Conservation (phyloP, 1,284 basidiomycete genomes). For the Coniophora puteana region DNA sequence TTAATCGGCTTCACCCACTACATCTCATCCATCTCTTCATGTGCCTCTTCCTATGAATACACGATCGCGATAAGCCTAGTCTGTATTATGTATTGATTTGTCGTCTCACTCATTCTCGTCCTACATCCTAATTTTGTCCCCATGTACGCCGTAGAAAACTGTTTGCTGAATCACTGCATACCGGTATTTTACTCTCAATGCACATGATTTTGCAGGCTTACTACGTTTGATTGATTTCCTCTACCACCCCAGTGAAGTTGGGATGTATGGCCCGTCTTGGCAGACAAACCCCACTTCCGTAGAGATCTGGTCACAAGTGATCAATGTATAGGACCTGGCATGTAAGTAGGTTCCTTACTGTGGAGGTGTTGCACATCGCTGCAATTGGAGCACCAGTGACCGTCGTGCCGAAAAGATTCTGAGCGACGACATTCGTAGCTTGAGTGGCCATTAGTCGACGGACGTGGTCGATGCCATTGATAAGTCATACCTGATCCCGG, state of each 20-base stretch:
- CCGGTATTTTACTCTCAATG: too few relatives aligned
- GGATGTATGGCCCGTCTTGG: constrained; percentile 43
- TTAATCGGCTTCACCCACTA: constrained; percentile 35
- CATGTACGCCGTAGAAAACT: constrained; percentile 9
- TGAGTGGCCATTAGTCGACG: not conserved
- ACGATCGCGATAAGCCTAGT: not conserved
- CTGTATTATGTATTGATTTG: constrained; percentile 4
- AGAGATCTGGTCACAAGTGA: constrained; percentile 32
- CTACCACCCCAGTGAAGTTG: constrained; percentile 1
- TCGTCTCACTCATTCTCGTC: too few relatives aligned
- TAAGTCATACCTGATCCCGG: constrained; percentile 40
- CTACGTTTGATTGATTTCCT: too few relatives aligned
- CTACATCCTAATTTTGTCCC: constrained; percentile 3
- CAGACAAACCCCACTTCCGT: constrained; percentile 55
- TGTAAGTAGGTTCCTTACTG: constrained; percentile 32
- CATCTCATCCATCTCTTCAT: not conserved
- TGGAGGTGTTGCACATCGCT: constrained; percentile 53
- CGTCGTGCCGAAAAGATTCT: constrained; percentile 42
- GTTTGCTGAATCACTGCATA: constrained; percentile 26
- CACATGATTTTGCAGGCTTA: constrained; percentile 21
- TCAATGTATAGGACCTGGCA: not conserved
- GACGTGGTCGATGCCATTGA: not conserved
- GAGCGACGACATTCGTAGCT: constrained; percentile 48
- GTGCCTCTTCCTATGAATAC: not conserved
- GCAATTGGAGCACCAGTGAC: constrained; percentile 37